These are phyloP conservation scores for Daldinia grandis DNA, from an alignment of 495 filamentous ascomycete species.

Conservation along the genomic window DNA sequence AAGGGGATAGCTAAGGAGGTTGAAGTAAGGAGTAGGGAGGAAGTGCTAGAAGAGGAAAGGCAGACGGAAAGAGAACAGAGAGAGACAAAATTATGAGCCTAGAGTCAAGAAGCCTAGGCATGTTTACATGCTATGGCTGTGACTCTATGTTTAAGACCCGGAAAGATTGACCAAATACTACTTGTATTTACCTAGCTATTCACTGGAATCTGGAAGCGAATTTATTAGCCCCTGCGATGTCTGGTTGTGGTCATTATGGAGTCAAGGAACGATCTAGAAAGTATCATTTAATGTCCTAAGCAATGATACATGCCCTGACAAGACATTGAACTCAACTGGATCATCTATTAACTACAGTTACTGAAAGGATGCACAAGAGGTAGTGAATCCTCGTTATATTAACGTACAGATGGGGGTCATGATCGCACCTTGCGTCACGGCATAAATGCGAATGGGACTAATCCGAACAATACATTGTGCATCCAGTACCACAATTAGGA, in stretches of 20 bases:
- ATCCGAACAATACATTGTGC: not conserved
- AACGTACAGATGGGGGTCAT: not conserved
- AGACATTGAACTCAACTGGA: not conserved
- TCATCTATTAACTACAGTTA: not conserved
- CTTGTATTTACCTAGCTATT: not conserved
- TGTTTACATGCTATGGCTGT: not conserved
- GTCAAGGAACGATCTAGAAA: not conserved
- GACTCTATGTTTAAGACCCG: not conserved
- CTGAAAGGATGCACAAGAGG: not conserved
- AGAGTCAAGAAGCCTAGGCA: constrained; percentile 1
- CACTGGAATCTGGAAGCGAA: not conserved
- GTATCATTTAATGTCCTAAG: not conserved
- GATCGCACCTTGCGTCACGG: not conserved
- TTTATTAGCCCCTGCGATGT: not conserved
- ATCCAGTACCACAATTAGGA: not conserved
- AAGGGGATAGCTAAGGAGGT: constrained; percentile 65
- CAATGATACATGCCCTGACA: not conserved
- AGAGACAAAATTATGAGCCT: constrained; percentile 38
- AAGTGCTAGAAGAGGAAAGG: constrained; percentile 56
- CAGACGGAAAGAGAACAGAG: constrained; percentile 16
- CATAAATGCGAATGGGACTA: not conserved
- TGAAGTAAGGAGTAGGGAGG: constrained; percentile 62
- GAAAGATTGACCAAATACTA: not conserved
- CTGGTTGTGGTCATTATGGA: not conserved
- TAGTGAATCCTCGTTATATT: not conserved